Conservation (phyloP, 306 rosid genomes). For the Neltuma alba region DNA sequence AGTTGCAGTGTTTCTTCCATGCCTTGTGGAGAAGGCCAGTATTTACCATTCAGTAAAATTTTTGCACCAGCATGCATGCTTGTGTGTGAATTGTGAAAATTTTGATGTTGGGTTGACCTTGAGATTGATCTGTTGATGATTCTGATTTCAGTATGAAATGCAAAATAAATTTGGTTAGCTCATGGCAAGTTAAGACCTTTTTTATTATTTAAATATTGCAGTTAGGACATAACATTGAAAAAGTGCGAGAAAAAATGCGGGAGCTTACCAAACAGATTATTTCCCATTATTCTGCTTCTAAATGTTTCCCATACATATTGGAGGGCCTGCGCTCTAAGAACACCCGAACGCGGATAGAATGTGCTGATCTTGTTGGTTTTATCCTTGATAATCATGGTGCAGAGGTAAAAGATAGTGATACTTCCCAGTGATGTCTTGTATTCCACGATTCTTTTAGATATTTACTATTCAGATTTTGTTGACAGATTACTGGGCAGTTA, state of each 20-base stretch:
- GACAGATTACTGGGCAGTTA: conserved; percentile 90
- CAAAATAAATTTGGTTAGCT: conserved; percentile 6
- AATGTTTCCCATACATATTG: conserved; percentile 87
- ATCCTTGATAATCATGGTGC: conserved; percentile 83
- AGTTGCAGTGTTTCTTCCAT: conserved; percentile 92
- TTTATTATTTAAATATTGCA: conserved; percentile 48
- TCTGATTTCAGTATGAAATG: neutral
- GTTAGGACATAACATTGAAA: conserved; percentile 97
- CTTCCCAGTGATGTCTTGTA: conserved; percentile 3
- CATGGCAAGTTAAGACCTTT: neutral
- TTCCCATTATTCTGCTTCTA: conserved; percentile 71
- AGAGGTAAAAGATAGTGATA: conserved; percentile 61
- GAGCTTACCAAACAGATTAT: conserved; percentile 89
- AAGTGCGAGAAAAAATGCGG: conserved; percentile 93
- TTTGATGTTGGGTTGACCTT: conserved; percentile 14
- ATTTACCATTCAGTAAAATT: conserved; percentile 13
- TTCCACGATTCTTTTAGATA: conserved; percentile 20
- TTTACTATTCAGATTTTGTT: conserved; percentile 29
- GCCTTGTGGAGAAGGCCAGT: conserved; percentile 88
- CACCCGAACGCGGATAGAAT: conserved; percentile 93
- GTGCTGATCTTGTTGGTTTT: conserved; percentile 91
- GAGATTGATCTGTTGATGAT: neutral
- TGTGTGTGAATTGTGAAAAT: neutral
- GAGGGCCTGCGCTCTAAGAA: conserved; percentile 99
- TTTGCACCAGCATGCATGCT: neutral